These are phyloP conservation scores for Tetratostichococcus sp. DNA, from an alignment of 139 green algal species.

Conservation along the genomic window DNA sequence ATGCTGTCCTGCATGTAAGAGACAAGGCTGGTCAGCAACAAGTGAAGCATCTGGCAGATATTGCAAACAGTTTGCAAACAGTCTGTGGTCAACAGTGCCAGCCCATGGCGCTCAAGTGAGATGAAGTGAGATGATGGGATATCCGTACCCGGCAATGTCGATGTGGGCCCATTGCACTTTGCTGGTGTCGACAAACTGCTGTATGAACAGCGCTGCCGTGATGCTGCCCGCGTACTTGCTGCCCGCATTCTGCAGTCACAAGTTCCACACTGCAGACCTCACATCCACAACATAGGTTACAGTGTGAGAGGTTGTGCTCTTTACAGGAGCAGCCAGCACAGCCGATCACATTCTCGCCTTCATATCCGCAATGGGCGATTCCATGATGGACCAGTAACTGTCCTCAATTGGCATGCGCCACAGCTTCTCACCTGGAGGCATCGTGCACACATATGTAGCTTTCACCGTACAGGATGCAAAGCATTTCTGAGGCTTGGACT, in stretches of 20 bases:
- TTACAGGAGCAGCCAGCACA: too few species aligned
- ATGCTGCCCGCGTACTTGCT: constrained; percentile 74
- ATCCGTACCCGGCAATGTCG: constrained; percentile 76
- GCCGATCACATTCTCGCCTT: constrained; percentile 79
- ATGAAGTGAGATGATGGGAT: too few species aligned
- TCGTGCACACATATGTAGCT: neutral
- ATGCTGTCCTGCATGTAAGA: constrained; percentile 56
- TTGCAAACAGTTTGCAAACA: neutral
- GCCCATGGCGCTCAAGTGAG: too few species aligned
- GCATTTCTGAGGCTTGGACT: too few species aligned
- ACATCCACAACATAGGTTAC: too few species aligned
- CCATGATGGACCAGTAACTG: constrained; percentile 79
- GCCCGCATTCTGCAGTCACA: constrained; percentile 23
- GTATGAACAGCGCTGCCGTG: constrained; percentile 91
- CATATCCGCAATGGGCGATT: constrained; percentile 79
- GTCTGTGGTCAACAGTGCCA: too few species aligned
- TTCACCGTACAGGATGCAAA: too few species aligned
- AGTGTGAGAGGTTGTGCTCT: too few species aligned
- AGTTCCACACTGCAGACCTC: too few species aligned
- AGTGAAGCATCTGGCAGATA: neutral
- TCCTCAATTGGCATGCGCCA: constrained; percentile 95
- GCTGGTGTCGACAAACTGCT: constrained; percentile 71
- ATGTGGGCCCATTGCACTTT: constrained; percentile 89
- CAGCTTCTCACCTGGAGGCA: constrained; percentile 66
- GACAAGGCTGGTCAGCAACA: neutral